A percentile compares a stretch with the other conserved stretches of the same genome.
phyloP scores from a whole-genome alignment of 495 filamentous ascomycete genomes.

The Chaetomium cochliodes region DNA sequence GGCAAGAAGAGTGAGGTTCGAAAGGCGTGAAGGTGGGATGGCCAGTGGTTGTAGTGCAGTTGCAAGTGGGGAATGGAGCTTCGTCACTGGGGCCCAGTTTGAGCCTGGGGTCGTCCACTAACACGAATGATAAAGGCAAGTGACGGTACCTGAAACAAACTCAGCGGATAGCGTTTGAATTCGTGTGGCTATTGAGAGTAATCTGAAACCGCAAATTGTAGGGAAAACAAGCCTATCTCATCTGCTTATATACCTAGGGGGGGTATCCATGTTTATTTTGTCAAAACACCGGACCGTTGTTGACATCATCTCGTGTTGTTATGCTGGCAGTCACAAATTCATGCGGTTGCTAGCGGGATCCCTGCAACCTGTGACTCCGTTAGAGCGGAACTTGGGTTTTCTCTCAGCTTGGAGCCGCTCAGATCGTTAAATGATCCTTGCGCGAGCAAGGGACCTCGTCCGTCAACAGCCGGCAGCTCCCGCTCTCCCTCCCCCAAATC shows the following conservation, averaged over 20 bases:
- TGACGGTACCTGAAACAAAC: neutral
- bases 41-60: neutral
- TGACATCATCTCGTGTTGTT: constrained; percentile 15
- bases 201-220: neutral
- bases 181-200: neutral
- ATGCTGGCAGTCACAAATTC: constrained; percentile 23
- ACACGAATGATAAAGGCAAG: neutral
- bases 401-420: neutral
- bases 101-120: neutral
- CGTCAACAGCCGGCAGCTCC: neutral
- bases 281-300: neutral
- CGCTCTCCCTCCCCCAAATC: neutral
- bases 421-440: neutral
- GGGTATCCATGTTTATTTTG: neutral
- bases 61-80: constrained; percentile 13
- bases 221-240: neutral
- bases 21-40: constrained; percentile 17
- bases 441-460: neutral
- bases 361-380: constrained; percentile 5
- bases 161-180: neutral
- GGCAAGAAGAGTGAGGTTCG: neutral
- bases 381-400: constrained; percentile 12
- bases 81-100: too few relatives aligned
- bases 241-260: neutral
- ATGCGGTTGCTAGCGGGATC: constrained; percentile 25